Evolutionary conservation across 1,284 basidiomycete genomes (phyloP).

Genomic region (Marasmius oreades): DNA sequence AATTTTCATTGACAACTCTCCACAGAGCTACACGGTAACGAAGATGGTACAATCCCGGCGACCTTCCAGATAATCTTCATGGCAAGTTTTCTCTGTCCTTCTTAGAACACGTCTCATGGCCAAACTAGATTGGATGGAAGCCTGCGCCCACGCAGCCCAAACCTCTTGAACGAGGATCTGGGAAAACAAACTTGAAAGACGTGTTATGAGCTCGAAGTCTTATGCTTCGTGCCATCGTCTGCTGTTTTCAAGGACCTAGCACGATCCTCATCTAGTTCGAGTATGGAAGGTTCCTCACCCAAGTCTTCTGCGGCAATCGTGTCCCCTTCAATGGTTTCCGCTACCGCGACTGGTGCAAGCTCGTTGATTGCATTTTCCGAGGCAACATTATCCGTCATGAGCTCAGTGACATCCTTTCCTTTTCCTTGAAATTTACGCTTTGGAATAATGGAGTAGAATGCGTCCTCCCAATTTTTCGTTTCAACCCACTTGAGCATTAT

Average conservation of each 20-base stretch:
- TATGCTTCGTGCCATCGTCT: background rate
- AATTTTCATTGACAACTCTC: constrained; percentile 4
- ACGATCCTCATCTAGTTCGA: too few species aligned
- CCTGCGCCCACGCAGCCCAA: constrained; percentile 83
- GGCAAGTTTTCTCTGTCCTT: constrained; percentile 41
- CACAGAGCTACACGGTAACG: constrained; percentile 79
- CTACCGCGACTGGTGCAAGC: background rate
- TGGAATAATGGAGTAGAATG: constrained; percentile 84
- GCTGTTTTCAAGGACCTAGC: too few species aligned
- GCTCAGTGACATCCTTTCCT: constrained; percentile 19
- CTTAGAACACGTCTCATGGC: constrained; percentile 7
- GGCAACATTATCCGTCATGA: constrained; percentile 20
- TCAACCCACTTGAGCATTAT: constrained; percentile 91
- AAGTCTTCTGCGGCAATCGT: too few species aligned
- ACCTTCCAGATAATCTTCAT: constrained; percentile 97
- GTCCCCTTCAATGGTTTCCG: too few species aligned
- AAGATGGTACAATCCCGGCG: constrained; percentile 85
- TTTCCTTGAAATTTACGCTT: constrained; percentile 76
- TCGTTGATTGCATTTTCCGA: constrained; percentile 1
- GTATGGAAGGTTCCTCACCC: too few species aligned
- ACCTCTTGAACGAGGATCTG: constrained; percentile 84
- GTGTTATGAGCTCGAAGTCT: constrained; percentile 47
- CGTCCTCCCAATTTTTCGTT: constrained; percentile 77
- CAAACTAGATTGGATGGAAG: constrained; percentile 94
- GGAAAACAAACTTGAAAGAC: constrained; percentile 78